Percentiles rank a stretch among this genome's conserved stretches.
phyloP scores from a whole-genome alignment of 495 filamentous ascomycete genomes.

The Extremus antarcticus region DNA sequence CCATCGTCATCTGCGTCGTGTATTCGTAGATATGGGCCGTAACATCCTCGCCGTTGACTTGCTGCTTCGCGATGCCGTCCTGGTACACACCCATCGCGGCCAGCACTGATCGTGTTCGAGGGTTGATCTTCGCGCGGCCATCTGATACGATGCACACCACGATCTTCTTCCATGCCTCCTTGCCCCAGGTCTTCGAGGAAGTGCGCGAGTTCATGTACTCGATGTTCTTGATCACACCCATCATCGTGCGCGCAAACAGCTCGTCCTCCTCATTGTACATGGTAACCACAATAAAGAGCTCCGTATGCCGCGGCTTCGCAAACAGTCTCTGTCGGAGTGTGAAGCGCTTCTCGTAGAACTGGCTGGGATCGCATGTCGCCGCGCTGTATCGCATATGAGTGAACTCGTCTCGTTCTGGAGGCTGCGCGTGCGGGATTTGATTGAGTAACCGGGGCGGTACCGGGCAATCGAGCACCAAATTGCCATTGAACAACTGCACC shows the following conservation, averaged over 20 bases:
- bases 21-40: conserved; percentile 99
- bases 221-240: conserved; percentile 95
- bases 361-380: conserved; percentile 84
- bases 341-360: conserved; percentile 81
- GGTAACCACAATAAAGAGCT: conserved; percentile 94
- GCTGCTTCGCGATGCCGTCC: conserved; percentile 96
- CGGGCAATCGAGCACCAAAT: conserved; percentile 94
- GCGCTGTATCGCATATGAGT: conserved; percentile 98
- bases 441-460: conserved; percentile 81
- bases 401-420: conserved; percentile 86
- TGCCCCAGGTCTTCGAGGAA: conserved; percentile 93
- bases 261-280: conserved; percentile 99
- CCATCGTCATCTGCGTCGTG: conserved; percentile 82
- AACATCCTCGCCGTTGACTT: conserved; percentile 94
- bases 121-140: conserved; percentile 96
- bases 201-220: conserved; percentile 90
- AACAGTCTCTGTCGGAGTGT: conserved; percentile 91
- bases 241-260: conserved; percentile 91
- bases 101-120: conserved; percentile 76
- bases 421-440: conserved; percentile 68
- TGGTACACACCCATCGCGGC: conserved; percentile 94
- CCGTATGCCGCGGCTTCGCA: conserved; percentile 83
- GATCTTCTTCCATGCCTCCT: conserved; percentile 99
- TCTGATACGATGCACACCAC: conserved; percentile 98
- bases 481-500: conserved; percentile 91